Evolutionary conservation across 2,329 filamentous ascomycete species (phyloP), one percentile per base, ranked within the genome.

Genomic region (Aspergillus sp.): DNA sequence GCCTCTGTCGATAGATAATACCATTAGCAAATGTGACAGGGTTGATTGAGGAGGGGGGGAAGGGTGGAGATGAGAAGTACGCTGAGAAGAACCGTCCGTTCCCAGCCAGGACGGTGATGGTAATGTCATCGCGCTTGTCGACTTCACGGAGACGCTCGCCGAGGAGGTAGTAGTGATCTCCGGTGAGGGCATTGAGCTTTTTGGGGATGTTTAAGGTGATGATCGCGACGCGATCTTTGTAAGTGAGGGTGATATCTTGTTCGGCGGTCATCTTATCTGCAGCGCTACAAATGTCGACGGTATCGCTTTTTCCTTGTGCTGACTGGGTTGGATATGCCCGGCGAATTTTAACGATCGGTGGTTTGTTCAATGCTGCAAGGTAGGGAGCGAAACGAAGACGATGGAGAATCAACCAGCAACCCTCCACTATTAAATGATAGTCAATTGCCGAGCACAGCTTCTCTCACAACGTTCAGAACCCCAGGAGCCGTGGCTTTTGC

Each of bases 51-150:
- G 5, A 18, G 20, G 12, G 11, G 13, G 18, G 5, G 20, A 17
- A 9, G 11, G 13, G 20, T 4, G 8, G 26, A 30, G 26, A 9
- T 30, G 26, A 48, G 43, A 30, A 67, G 68, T 83, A 96, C 90
- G 93, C 93, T 9, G 92, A 97, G 79, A 98, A 98, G 73, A 81
- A 88, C 3, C 83, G 81, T 12, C 93, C 93, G 58, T 85, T 93
- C 68, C 86, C 95, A 0, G 91, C 90, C 3, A 98, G 70, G 11
- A 98, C 81, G 3, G 93, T 98, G 66, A 96, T 86, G 69, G 83
- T 90, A 58, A 97, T 86, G 63, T 96, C 90, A 60, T 93, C 86
- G 62, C 87, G 87, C 8, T 80, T 81, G 15, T 91, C 93, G 48
- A 98, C 81, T 71, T 96, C 88, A 57, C 88, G 84, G 71, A 99